A percentile compares a stretch with the other conserved stretches of the same genome.
Evolutionary conservation across 2,329 filamentous ascomycete species (phyloP).

Genomic region (Gaeumannomyces sp.): DNA sequence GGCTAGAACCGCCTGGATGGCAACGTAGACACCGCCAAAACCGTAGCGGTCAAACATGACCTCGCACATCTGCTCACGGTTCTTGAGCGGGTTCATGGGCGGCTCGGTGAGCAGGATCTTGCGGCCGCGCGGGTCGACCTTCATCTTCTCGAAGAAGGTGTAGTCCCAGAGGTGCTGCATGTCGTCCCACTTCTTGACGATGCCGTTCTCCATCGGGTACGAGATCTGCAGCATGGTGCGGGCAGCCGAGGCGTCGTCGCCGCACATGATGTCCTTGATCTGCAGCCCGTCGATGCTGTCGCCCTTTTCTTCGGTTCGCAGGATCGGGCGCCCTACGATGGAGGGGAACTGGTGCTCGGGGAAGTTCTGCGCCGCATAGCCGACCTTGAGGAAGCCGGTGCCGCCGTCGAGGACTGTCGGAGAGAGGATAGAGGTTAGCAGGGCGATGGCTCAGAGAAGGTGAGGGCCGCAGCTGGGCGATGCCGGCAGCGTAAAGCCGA

Average conservation of each 20-base stretch:
- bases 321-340: conserved; percentile 94
- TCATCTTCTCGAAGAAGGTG: conserved; percentile 96
- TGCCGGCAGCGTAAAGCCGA: no score
- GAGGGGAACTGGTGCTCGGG: conserved; percentile 98
- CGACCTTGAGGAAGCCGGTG: conserved; percentile 99
- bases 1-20: conserved; percentile 93
- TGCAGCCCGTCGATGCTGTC: conserved; percentile 60
- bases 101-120: conserved; percentile 92
- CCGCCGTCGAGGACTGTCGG: conserved; percentile 94
- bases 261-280: conserved; percentile 98
- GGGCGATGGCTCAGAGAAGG: not conserved
- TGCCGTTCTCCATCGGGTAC: conserved; percentile 99
- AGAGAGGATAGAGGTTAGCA: conserved; percentile 18
- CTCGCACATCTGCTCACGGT: conserved; percentile 96
- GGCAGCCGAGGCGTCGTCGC: conserved; percentile 92
- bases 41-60: conserved; percentile 98
- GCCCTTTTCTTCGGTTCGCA: conserved; percentile 84
- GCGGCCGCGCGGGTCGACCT: conserved; percentile 80
- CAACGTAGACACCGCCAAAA: conserved; percentile 95
- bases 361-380: conserved; percentile 99
- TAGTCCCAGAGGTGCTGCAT: conserved; percentile 99
- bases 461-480: no score
- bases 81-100: conserved; percentile 95
- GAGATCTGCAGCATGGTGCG: conserved; percentile 97
- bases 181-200: conserved; percentile 99